phyloP scores from a whole-genome alignment of 2,329 filamentous ascomycete species.

The Coniochaeta ligniaria region DNA sequence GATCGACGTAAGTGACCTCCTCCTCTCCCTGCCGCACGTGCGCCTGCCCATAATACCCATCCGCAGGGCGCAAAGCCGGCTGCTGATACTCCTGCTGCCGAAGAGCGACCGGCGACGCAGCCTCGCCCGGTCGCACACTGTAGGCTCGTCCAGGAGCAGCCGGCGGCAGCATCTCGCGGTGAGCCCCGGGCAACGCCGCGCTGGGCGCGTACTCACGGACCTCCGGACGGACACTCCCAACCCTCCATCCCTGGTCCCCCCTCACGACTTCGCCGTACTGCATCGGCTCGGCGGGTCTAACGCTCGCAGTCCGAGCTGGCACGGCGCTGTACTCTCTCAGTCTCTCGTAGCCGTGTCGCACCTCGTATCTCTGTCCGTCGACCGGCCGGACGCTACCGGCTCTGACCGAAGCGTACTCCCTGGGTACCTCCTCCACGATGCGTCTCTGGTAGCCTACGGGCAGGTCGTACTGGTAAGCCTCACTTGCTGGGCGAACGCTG shows the following conservation, averaged over 20 bases:
- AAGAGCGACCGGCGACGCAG: slow-evolving; percentile 9
- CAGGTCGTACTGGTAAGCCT: slow-evolving; percentile 13
- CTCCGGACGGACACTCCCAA: slow-evolving; percentile 50
- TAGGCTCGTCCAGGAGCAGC: slow-evolving; percentile 19
- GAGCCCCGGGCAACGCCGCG: slow-evolving; percentile 29
- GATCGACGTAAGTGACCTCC: slow-evolving; percentile 13
- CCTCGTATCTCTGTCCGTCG: background rate
- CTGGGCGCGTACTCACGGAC: slow-evolving; percentile 40
- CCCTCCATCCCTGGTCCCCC: slow-evolving; percentile 24
- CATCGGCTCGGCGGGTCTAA: slow-evolving; percentile 17
- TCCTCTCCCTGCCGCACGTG: slow-evolving; percentile 1
- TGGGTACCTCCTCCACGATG: slow-evolving; percentile 3
- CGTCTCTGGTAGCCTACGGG: slow-evolving; percentile 15
- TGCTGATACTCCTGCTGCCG: slow-evolving; percentile 31
- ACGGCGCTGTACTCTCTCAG: background rate
- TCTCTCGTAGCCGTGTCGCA: background rate
- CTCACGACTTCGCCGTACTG: slow-evolving; percentile 16
- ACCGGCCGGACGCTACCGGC: slow-evolving; percentile 15
- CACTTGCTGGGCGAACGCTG: slow-evolving; percentile 10
- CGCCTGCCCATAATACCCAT: slow-evolving; percentile 17
- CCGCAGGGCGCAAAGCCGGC: slow-evolving; percentile 26
- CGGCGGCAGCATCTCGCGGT: slow-evolving; percentile 19
- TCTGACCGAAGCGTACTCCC: slow-evolving; percentile 10
- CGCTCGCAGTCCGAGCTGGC: background rate
- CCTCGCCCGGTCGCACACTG: slow-evolving; percentile 22